Conservation (phyloP, 306 rosid species). For the Quercus dentata region DNA sequence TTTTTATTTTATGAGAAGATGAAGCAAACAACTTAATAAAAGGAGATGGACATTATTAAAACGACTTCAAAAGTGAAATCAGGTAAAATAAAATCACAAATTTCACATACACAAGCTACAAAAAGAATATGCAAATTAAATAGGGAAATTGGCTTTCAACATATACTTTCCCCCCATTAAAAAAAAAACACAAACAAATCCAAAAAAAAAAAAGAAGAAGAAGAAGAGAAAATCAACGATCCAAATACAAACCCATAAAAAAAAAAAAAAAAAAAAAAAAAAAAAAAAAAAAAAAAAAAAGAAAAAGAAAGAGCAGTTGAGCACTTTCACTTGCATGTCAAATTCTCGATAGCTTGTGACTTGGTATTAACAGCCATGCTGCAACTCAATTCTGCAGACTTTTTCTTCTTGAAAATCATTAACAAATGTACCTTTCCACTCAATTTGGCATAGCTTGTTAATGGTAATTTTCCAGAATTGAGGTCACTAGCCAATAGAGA, state of each 20-base stretch:
- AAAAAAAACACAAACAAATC: background rate
- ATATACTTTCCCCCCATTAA: background rate
- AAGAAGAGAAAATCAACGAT: background rate
- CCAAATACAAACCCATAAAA: background rate
- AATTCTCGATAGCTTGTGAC: constrained; percentile 7
- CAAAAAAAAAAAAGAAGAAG: background rate
- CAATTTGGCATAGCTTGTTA: constrained; percentile 29
- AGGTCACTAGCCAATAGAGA: constrained; percentile 24
- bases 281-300: background rate
- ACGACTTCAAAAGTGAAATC: background rate
- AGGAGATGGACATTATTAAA: background rate
- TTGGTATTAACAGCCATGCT: constrained; percentile 19
- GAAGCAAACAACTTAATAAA: background rate
- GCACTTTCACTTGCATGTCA: constrained; percentile 27
- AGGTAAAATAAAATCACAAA: background rate
- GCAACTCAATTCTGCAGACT: constrained; percentile 27
- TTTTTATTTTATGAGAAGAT: no score
- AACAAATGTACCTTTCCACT: constrained; percentile 32
- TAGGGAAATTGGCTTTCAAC: background rate
- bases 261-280: background rate
- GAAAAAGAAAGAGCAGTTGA: background rate
- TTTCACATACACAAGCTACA: background rate
- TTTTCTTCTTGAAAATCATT: constrained; percentile 31
- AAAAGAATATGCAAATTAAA: background rate
- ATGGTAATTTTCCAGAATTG: constrained; percentile 16